phyloP scores from a whole-genome alignment of 768 basidiomycete genomes.

The Macrocybe gigantea region DNA sequence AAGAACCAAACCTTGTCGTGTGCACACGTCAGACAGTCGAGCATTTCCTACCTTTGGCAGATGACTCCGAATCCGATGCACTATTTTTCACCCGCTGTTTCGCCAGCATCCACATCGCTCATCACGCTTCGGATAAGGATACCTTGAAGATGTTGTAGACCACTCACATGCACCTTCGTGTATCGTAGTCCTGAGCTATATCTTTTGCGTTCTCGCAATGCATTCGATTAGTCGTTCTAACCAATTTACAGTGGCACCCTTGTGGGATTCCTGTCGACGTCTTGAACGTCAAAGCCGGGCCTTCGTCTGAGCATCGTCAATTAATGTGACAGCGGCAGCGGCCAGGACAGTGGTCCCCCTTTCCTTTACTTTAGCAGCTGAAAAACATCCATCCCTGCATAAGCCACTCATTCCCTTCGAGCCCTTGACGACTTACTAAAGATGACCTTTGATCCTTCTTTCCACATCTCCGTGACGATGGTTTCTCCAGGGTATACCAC shows the following conservation, averaged over 20 bases:
- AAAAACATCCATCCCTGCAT: not conserved
- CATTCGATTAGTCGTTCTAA: not conserved
- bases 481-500: conserved; percentile 96
- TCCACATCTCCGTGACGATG: conserved; percentile 97
- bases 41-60: no score
- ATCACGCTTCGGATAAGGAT: no score
- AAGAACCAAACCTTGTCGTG: no score
- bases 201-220: not conserved
- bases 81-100: no score
- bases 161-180: no score
- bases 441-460: conserved; percentile 84
- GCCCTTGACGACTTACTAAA: conserved; percentile 61
- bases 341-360: conserved; percentile 65
- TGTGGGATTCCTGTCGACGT: no score
- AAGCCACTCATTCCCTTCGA: not conserved
- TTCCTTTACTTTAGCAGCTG: conserved; percentile 89
- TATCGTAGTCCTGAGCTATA: no score
- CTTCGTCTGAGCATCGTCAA: conserved; percentile 36
- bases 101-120: no score
- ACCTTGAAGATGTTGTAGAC: no score
- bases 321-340: conserved; percentile 77
- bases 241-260: not conserved
- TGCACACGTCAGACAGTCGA: no score
- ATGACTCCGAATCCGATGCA: no score
- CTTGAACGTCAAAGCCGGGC: conserved; percentile 46